Conservation (phyloP, 2,329 filamentous ascomycete genomes). For the Dothideomycetes sp. region DNA sequence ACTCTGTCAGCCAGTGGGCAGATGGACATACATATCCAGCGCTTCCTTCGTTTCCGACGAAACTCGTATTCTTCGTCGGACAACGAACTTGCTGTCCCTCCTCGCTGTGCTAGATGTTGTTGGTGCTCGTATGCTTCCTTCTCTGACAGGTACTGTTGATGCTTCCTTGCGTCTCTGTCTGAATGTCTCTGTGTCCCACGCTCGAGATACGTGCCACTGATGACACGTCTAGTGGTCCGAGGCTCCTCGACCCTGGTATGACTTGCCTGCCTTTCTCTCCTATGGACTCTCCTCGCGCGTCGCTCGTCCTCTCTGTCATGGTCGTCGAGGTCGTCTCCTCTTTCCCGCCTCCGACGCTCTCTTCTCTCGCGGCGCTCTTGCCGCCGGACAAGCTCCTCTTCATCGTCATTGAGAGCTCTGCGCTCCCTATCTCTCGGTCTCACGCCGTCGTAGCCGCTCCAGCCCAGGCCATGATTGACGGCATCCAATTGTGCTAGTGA, state of each 20-base stretch:
- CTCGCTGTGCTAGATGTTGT: conserved; percentile 28
- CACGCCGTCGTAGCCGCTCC: conserved; percentile 6
- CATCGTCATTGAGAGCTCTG: conserved; percentile 5
- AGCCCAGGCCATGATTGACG: conserved; percentile 8
- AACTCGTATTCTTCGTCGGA: conserved; percentile 25
- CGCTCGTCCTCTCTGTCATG: conserved; percentile 11
- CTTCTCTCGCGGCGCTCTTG: conserved; percentile 14
- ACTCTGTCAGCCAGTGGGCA: neutral
- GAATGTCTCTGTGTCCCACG: conserved; percentile 25
- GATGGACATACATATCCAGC: conserved; percentile 41
- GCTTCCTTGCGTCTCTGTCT: conserved; percentile 25
- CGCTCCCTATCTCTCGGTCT: conserved; percentile 1
- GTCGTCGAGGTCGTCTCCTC: conserved; percentile 9
- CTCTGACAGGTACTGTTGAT: conserved; percentile 27
- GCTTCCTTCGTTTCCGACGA: conserved; percentile 39
- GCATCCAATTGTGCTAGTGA: conserved; percentile 57
- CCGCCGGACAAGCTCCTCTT: conserved; percentile 5
- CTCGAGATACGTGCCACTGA: conserved; percentile 37
- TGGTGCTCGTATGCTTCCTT: conserved; percentile 28
- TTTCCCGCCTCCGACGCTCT: conserved; percentile 35
- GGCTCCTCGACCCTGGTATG: conserved; percentile 13
- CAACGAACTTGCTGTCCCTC: conserved; percentile 23
- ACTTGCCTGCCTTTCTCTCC: conserved; percentile 26
- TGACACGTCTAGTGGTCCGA: conserved; percentile 22
- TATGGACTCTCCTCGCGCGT: conserved; percentile 11